phyloP scores from a whole-genome alignment of 495 filamentous ascomycete species.

The Corynascus novoguineensis region DNA sequence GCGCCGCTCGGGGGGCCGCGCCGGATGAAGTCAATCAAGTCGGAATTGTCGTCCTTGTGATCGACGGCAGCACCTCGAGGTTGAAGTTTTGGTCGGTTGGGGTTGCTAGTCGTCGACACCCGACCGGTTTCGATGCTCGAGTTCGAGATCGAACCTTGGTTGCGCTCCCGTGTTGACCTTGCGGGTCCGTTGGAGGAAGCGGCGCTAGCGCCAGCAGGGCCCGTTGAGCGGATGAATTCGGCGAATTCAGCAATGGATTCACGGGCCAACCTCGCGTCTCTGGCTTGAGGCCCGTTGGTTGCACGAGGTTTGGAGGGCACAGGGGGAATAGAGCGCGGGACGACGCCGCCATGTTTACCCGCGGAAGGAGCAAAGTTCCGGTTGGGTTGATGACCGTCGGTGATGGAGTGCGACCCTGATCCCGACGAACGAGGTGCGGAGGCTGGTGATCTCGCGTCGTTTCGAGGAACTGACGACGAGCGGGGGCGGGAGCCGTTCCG shows the following conservation, averaged over 20 bases:
- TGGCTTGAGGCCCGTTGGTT: slow-evolving; percentile 43
- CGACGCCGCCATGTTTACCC: slow-evolving; percentile 16
- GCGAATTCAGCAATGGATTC: slow-evolving; percentile 73
- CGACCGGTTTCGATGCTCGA: slow-evolving; percentile 27
- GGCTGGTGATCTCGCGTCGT: slow-evolving; percentile 31
- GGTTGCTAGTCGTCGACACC: slow-evolving; percentile 27
- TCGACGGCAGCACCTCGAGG: slow-evolving; percentile 64
- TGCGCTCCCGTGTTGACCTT: slow-evolving; percentile 19
- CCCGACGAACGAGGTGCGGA: slow-evolving; percentile 38
- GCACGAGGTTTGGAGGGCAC: slow-evolving; percentile 31
- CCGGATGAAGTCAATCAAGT: slow-evolving; percentile 91
- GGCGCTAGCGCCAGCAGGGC: slow-evolving; percentile 47
- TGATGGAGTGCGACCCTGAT: slow-evolving; percentile 32
- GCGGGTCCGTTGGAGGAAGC: slow-evolving; percentile 16
- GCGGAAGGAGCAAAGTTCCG: slow-evolving; percentile 10
- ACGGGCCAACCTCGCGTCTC: slow-evolving; percentile 59
- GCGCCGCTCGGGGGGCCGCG: slow-evolving; percentile 60
- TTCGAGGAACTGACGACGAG: slow-evolving; percentile 34
- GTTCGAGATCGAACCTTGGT: slow-evolving; percentile 23
- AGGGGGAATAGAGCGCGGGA: slow-evolving; percentile 27
- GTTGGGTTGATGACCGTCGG: slow-evolving; percentile 29
- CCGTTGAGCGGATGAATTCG: slow-evolving; percentile 78
- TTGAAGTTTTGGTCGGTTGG: slow-evolving; percentile 50
- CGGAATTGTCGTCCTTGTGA: slow-evolving; percentile 62
- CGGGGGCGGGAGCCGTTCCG: slow-evolving; percentile 33